Evolutionary conservation across 768 basidiomycete genomes (phyloP).

Genomic region (Lactarius quietus): DNA sequence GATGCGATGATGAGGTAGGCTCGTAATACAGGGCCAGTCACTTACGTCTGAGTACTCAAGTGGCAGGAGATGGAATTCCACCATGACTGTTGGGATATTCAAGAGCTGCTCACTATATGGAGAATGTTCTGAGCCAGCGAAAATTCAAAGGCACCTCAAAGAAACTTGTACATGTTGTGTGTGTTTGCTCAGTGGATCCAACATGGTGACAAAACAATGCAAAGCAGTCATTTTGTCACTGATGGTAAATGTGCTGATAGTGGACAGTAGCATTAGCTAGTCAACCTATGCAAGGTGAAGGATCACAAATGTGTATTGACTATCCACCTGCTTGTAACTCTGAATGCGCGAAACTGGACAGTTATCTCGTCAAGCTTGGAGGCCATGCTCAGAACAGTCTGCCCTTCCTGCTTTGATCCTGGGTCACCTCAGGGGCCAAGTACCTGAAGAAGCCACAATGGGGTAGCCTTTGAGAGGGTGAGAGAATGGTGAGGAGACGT

Average conservation of each 20-base stretch:
- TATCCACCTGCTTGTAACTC: slow-evolving; percentile 57
- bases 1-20: neutral
- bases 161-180: slow-evolving; percentile 86
- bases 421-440: slow-evolving; percentile 33
- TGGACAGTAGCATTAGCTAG: neutral
- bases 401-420: slow-evolving; percentile 31
- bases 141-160: slow-evolving; percentile 50
- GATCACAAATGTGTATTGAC: slow-evolving; percentile 58
- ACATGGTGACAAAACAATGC: slow-evolving; percentile 63
- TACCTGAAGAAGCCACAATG: slow-evolving; percentile 39
- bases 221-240: slow-evolving; percentile 70
- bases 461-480: slow-evolving; percentile 44
- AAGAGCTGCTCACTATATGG: slow-evolving; percentile 57
- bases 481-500: slow-evolving; percentile 46
- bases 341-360: slow-evolving; percentile 53
- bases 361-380: slow-evolving; percentile 35
- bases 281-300: slow-evolving; percentile 4
- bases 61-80: slow-evolving; percentile 83
- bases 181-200: slow-evolving; percentile 82
- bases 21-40: neutral
- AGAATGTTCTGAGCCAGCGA: slow-evolving; percentile 8
- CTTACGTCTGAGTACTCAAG: slow-evolving; percentile 61
- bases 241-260: slow-evolving; percentile 56
- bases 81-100: slow-evolving; percentile 56
- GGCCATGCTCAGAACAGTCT: slow-evolving; percentile 39